Conservation (phyloP, 1,139 yeast genomes). For the Entelexis sorbosivorans region DNA sequence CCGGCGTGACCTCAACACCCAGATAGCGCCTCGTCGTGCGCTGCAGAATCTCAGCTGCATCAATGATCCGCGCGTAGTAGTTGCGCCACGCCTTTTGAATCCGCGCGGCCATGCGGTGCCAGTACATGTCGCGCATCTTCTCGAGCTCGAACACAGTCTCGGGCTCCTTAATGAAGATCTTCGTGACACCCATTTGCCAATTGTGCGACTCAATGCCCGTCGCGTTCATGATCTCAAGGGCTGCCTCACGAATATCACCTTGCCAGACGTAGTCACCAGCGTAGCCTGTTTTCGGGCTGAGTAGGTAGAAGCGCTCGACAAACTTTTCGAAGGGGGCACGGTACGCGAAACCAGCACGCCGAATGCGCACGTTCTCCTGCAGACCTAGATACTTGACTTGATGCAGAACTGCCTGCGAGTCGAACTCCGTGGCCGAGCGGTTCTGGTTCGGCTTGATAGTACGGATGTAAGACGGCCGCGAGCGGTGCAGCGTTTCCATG, state of each 20-base stretch:
- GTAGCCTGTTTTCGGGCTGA: conserved; percentile 83
- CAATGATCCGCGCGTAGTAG: conserved; percentile 66
- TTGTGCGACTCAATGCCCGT: conserved; percentile 72
- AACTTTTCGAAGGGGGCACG: conserved; percentile 95
- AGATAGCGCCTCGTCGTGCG: conserved; percentile 70
- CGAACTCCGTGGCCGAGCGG: conserved; percentile 82
- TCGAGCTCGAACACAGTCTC: conserved; percentile 93
- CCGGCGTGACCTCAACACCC: conserved; percentile 60
- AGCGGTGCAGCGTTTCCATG: conserved; percentile 77
- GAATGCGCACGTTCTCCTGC: conserved; percentile 91
- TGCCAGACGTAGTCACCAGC: conserved; percentile 97
- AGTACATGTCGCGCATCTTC: conserved; percentile 91
- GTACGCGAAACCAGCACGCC: conserved; percentile 98
- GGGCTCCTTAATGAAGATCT: conserved; percentile 92
- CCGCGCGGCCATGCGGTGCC: conserved; percentile 97
- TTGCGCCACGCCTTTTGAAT: conserved; percentile 96
- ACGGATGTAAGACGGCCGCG: conserved; percentile 92
- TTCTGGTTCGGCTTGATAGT: conserved; percentile 96
- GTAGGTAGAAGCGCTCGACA: conserved; percentile 86
- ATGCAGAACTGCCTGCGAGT: conserved; percentile 79
- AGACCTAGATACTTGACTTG: conserved; percentile 93
- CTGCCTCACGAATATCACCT: conserved; percentile 79
- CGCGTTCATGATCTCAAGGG: conserved; percentile 62
- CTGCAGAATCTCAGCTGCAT: conserved; percentile 78
- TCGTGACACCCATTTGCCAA: conserved; percentile 87